phyloP scores from a whole-genome alignment of 2,329 filamentous ascomycete genomes.

The Volutella citrinella region DNA sequence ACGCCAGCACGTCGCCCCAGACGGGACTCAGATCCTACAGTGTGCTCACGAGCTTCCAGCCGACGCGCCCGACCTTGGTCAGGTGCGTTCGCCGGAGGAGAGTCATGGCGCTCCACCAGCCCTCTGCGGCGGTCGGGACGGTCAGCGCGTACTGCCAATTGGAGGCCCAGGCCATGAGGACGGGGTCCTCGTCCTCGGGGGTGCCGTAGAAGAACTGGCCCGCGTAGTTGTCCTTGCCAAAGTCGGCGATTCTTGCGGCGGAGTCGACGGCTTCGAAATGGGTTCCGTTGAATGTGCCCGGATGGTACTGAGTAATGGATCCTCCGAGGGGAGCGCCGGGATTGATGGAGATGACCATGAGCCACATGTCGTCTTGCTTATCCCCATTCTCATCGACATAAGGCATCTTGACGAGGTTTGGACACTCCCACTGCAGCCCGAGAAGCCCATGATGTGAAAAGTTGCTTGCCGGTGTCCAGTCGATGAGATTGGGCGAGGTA shows the following conservation, averaged over 20 bases:
- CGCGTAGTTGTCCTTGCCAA: slow-evolving; percentile 36
- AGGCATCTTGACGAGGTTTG: slow-evolving; percentile 57
- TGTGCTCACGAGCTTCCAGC: slow-evolving; percentile 48
- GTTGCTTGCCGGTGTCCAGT: slow-evolving; percentile 53
- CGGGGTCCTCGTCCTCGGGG: slow-evolving; percentile 22
- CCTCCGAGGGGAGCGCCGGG: slow-evolving; percentile 56
- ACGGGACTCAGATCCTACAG: slow-evolving; percentile 49
- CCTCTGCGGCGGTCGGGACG: slow-evolving; percentile 29
- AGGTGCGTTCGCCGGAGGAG: slow-evolving; percentile 48
- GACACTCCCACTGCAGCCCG: slow-evolving; percentile 60
- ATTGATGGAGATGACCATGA: slow-evolving; percentile 53
- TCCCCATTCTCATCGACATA: slow-evolving; percentile 33
- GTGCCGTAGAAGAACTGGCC: slow-evolving; percentile 32
- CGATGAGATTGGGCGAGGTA: slow-evolving; percentile 55
- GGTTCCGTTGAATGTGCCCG: slow-evolving; percentile 62
- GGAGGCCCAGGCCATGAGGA: slow-evolving; percentile 34
- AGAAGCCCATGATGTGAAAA: slow-evolving; percentile 52
- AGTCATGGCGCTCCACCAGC: slow-evolving; percentile 31
- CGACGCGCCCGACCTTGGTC: slow-evolving; percentile 46
- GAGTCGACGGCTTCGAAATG: slow-evolving; percentile 44
- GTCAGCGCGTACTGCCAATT: slow-evolving; percentile 32
- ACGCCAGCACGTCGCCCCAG: slow-evolving; percentile 41
- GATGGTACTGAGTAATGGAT: slow-evolving; percentile 53
- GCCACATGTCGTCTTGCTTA: slow-evolving; percentile 29
- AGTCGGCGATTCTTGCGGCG: slow-evolving; percentile 28